Base-by-base conservation (phyloP, 1,139 yeast genomes). In the Yamadazyma trypodendri region DNA sequence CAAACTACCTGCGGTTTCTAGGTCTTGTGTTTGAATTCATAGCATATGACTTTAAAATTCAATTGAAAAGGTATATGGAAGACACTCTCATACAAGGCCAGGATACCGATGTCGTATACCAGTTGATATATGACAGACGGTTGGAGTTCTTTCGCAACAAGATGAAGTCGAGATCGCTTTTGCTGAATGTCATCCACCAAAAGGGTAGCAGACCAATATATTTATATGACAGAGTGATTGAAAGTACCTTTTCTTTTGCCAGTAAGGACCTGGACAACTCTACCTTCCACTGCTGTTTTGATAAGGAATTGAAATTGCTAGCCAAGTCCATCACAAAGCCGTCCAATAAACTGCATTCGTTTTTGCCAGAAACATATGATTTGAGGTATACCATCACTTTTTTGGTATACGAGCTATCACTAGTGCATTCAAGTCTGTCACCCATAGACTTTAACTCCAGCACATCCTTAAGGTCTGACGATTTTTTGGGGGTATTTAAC, bases 211-310 rank as follows among this genome's bases (percentile, higher is more conserved):
- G 31, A 10, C 49, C 49, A 28, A 39, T 31, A 2, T 44, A 59
- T 38, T 60, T 68, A 65, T 60, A 54, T 41, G 73, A 68, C 37
- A 44, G 67, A n/a, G 48, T 60, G 8, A 56, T 57, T 3, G 68
- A 63, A 28, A 53, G 41, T 33, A 45, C 54, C 0, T 59, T 68
- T 36, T 55, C 56, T 34, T 72, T 71, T 2, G 42, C 65, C 14
- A 52, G 51, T 2, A 24, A 17, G 3, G 28, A 13, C 8, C 28
- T 27, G 20, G 11, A 14, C 9, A 8, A 23, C 5, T 6, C 3
- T 9, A 13, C 5, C 8, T 31, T 24, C 23, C 15, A 10, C 12
- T 14, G 34, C n/a, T 31, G 34, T n/a, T 31, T 15, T 13, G 14
- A 8, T 22, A 31, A 31, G 12, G 34, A 31, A 16, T 11, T 9